These are phyloP conservation scores for Diplodia seriata DNA, from an alignment of 2,329 filamentous ascomycete species.

Conservation along the genomic window DNA sequence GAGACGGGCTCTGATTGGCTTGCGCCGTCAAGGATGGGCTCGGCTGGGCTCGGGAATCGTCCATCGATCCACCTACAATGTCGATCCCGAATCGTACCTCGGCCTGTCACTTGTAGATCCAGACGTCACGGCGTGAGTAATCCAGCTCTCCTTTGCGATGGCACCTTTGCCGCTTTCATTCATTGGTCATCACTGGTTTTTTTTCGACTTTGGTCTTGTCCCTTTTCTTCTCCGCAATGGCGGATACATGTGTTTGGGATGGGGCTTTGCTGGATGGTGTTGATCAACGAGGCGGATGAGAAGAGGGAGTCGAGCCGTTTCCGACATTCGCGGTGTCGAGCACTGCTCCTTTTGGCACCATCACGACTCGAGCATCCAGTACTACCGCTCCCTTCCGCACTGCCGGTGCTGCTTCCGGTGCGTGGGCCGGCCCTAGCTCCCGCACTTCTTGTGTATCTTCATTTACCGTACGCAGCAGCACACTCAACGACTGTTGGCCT, in stretches of 20 bases:
- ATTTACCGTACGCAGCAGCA: neutral
- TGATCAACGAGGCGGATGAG: neutral
- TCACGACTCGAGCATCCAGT: neutral
- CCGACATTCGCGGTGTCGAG: neutral
- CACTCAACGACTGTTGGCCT: neutral
- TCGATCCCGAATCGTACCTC: neutral
- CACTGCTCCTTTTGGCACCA: conserved; percentile 6
- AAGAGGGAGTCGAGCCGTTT: neutral
- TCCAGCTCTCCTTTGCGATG: neutral
- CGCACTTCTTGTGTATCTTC: conserved; percentile 4
- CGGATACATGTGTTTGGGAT: no score
- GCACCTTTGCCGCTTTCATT: neutral
- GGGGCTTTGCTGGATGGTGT: no score
- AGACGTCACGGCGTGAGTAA: neutral
- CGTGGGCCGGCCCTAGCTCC: conserved; percentile 1
- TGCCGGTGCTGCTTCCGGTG: neutral
- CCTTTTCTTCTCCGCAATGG: neutral
- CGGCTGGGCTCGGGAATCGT: neutral
- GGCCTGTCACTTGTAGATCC: neutral
- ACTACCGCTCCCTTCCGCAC: neutral
- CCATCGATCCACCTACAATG: neutral
- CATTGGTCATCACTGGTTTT: neutral
- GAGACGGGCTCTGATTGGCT: neutral
- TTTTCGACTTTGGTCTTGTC: neutral
- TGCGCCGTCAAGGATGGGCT: neutral